Base-by-base conservation (phyloP, 2,329 filamentous ascomycete genomes). In the Pyrenochaeta sp. region DNA sequence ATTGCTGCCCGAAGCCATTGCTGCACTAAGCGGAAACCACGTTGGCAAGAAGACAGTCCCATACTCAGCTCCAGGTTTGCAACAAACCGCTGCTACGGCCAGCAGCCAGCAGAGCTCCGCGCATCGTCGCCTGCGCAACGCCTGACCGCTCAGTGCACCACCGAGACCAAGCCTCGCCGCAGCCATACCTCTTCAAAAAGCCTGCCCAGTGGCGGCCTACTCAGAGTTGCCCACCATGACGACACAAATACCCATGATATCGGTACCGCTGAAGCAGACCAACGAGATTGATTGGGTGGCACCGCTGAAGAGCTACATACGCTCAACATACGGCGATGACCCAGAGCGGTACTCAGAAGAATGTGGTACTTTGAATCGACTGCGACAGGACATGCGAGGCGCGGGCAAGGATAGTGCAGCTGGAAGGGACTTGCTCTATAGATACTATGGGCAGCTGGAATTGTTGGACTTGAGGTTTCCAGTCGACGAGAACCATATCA, bases 221-320 rank as follows among this genome's bases (percentile, higher is more conserved):
- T 15, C 54, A 40, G 46, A 54, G 51, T 42, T 46, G 58, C 60
- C 62, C 57, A 59, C 50, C 60, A 78, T 78, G 76, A 66, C 74
- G 59, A 74, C 72, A 54, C 74, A 91, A 78, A 89, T 92, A 67
- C 93, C 93, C 62, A 98, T 98, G 94, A 90, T 98, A 71, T 96
- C 93, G 71, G 90, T 90, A 85, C 94, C 94, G 76, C 86, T 97
- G 73, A 98, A 90, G 81, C 86, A 88, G 78, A 99, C 95, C 65
- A 97, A 93, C 84, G 95, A 99, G 83, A 96, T 99, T 77, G 95
- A 99, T 85, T 99, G 95, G 95, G 86, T 98, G 65, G 85, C 86
- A 47, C 95, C 95, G 47, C 85, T 99, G 67, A 98, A 98, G 83
- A 84, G 85, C 65, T 97, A 98, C 82, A 99, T 99, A 72, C 88